Evolutionary conservation across 2,329 filamentous ascomycete species (phyloP), one percentile per base, ranked within the genome.

Genomic region (Acrodontium crateriforme): DNA sequence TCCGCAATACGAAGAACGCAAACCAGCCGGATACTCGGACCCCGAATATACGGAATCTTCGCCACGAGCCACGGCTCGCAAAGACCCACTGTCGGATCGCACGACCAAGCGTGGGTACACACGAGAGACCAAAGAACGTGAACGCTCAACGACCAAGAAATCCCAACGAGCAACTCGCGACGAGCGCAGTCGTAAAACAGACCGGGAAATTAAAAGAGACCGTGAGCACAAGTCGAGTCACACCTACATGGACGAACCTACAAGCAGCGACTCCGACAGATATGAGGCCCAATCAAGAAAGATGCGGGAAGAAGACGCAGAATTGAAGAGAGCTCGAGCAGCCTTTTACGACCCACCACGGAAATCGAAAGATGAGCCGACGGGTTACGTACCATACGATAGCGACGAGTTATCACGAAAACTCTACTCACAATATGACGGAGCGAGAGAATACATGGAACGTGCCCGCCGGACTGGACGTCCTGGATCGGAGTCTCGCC

Each of bases 11-110:
- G 48, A 54, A 24, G 50, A 53, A 35, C 36, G 46, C 2, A 38
- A 42, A 25, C 43, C 50, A 8, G 20, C 37, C 2, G n/a, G n/a
- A n/a, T 45, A 45, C 24, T 30, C 39, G 14, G 29, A 31, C 5
- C 20, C 33, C 21, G 50, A 56, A 24, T 57, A 55, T 39, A 53
- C 52, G 34, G 51, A 58, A 27, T 19, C 29, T 3, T 32, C 37
- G 25, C 48, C 52, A 5, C 46, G 54, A 31, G 32, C 48, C 2
- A 44, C 44, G 11, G 38, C 50, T 15, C 45, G 53, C 28, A 59
- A 59, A 35, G 51, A 57, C 32, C 46, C 55, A 18, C 51, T 52
- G 7, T 56, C 58, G 32, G 54, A 58, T 30, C 46, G 51, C 5
- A 17, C 30, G 12, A 14, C 49, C 44, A 53, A 50, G 35, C 36